Evolutionary conservation across 805 yeast genomes (phyloP), one percentile per base, ranked within the genome.

Genomic region (Middelhovenomyces tepae): DNA sequence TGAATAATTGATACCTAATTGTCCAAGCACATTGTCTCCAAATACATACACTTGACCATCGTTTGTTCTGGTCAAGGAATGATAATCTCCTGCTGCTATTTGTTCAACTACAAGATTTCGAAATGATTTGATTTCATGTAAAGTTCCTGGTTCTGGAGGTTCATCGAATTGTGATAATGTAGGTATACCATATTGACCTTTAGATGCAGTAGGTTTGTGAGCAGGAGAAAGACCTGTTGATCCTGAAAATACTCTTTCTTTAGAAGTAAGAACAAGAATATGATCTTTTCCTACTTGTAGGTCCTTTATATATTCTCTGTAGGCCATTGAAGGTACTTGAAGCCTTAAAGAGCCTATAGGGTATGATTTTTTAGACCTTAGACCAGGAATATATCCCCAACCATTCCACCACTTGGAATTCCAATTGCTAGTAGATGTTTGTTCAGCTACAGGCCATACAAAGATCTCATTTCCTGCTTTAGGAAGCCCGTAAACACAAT

Each of bases 101-200:
- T 72, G 62, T 3, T 48, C 56, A 33, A 84, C 73, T n/a, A 17
- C 23, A 6, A 24, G 16, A 37, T 72, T 66, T 44, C 78, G 75
- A 43, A 83, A 54, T 22, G 78, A 54, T 4, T 66, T 62, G 37
- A 84, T 65, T 35, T 76, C 84, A 42, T 66, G 65, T 8, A 75
- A 53, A 32, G 53, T 48, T 43, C 67, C 67, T 10, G 66, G 62
- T 2, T 44, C 42, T 5, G 86, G 82, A 0, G 72, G 66, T 4
- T 54, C 42, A 38, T 70, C 73, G 47, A 75, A 75, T 36, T 82
- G 87, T 1, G 94, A 73, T 42, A 64, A 71, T 9, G 61, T 56
- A 1, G 94, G 91, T 10, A 84, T 54, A 13, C 96, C 97, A 56
- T 71, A 83, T 58, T 91, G 96, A 3, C 97, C 97, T 44, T 50